phyloP scores from a whole-genome alignment of 2,329 filamentous ascomycete genomes.

The Zalaria sp. region DNA sequence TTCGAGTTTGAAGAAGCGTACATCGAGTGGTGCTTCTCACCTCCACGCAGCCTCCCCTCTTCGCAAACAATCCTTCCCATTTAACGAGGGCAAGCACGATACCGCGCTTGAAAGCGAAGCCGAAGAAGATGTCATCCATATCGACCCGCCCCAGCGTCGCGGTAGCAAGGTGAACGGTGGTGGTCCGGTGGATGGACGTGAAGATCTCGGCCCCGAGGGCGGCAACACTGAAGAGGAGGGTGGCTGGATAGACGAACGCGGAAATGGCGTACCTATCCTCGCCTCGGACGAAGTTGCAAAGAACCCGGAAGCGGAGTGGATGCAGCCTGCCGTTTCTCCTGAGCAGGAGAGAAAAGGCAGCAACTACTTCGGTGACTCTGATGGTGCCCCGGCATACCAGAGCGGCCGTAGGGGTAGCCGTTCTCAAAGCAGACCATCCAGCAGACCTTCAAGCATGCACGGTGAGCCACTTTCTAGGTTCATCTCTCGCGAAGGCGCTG shows the following conservation, averaged over 20 bases:
- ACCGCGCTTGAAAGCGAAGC: constrained; percentile 29
- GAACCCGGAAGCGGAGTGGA: constrained; percentile 50
- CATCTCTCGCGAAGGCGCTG: constrained; percentile 38
- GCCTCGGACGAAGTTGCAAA: constrained; percentile 79
- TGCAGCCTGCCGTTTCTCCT: constrained; percentile 73
- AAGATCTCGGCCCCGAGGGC: constrained; percentile 34
- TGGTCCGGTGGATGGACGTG: constrained; percentile 37
- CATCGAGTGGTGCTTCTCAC: constrained; percentile 19
- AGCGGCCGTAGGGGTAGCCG: constrained; percentile 39
- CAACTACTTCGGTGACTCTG: constrained; percentile 37
- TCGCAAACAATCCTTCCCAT: constrained; percentile 32
- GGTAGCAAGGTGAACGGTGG: constrained; percentile 29
- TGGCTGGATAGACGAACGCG: constrained; percentile 42
- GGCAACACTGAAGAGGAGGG: constrained; percentile 32
- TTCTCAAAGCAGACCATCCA: constrained; percentile 49
- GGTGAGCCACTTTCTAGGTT: constrained; percentile 35
- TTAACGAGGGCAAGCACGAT: constrained; percentile 18
- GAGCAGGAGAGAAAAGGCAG: constrained; percentile 44
- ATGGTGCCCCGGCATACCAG: constrained; percentile 23
- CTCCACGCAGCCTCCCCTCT: constrained; percentile 24
- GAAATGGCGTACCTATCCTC: constrained; percentile 65
- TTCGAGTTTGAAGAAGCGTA: constrained; percentile 15
- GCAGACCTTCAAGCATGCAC: constrained; percentile 44
- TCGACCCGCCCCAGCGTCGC: constrained; percentile 49
- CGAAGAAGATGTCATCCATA: constrained; percentile 57